Evolutionary conservation across 2,329 filamentous ascomycete species (phyloP).

Genomic region (Aspergillus sp.): DNA sequence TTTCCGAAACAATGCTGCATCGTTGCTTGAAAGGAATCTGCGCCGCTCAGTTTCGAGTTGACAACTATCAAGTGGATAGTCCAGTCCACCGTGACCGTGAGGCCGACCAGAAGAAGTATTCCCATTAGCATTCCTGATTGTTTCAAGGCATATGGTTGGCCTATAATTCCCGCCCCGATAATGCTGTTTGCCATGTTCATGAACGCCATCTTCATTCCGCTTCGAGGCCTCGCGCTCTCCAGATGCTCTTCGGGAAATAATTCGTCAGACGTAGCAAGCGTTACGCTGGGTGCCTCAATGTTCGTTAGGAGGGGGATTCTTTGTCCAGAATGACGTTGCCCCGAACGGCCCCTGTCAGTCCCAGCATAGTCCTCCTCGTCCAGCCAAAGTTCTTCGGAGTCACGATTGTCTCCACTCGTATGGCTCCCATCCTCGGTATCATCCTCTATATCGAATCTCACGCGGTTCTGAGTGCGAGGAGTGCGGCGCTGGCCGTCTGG

Average conservation of each 20-base stretch:
- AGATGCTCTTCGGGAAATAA: conserved; percentile 59
- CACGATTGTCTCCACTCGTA: conserved; percentile 32
- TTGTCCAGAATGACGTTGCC: conserved; percentile 47
- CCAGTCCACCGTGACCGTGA: conserved; percentile 92
- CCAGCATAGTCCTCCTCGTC: conserved; percentile 63
- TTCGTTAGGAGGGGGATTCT: conserved; percentile 72
- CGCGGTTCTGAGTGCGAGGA: conserved; percentile 66
- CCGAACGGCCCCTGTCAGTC: conserved; percentile 37
- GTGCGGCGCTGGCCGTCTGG: conserved; percentile 46
- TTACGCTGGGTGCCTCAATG: conserved; percentile 77
- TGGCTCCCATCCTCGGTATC: conserved; percentile 27
- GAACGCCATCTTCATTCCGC: conserved; percentile 81
- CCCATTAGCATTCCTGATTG: conserved; percentile 87
- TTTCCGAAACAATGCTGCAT: conserved; percentile 94
- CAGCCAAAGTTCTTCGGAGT: conserved; percentile 42
- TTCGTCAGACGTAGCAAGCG: conserved; percentile 63
- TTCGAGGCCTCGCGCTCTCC: conserved; percentile 72
- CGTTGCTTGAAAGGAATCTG: conserved; percentile 91
- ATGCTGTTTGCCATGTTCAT: conserved; percentile 99
- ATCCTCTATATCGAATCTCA: conserved; percentile 66
- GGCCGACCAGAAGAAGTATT: conserved; percentile 69
- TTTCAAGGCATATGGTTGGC: conserved; percentile 92
- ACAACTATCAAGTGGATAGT: conserved; percentile 96
- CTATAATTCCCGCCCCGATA: conserved; percentile 73
- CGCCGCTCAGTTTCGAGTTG: conserved; percentile 94